These are phyloP conservation scores for Ogataea siamensis DNA, from an alignment of 805 yeast species.

Conservation along the genomic window DNA sequence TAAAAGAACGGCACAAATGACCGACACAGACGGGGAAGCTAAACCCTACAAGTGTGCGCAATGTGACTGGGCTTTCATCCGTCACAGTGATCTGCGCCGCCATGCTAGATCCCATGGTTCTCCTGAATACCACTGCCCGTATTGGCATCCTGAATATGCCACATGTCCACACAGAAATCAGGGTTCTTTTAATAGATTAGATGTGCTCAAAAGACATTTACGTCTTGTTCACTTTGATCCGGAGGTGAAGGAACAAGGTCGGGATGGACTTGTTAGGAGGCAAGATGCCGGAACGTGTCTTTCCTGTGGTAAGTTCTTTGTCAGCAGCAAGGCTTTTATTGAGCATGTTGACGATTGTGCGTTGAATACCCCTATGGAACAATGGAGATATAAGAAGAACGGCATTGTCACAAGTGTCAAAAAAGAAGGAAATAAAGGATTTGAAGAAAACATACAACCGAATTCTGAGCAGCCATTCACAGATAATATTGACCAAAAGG, in stretches of 20 bases:
- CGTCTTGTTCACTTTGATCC: conserved; percentile 65
- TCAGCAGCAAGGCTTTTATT: conserved; percentile 52
- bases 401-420: conserved; percentile 31
- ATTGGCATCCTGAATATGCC: conserved; percentile 58
- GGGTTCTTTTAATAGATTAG: conserved; percentile 71
- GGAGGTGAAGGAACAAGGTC: conserved; percentile 28
- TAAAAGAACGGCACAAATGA: conserved; percentile 19
- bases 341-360: conserved; percentile 69
- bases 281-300: conserved; percentile 69
- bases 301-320: conserved; percentile 57
- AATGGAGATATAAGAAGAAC: conserved; percentile 34
- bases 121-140: conserved; percentile 72
- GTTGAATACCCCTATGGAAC: conserved; percentile 33
- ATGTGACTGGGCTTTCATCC: conserved; percentile 69
- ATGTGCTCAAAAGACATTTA: conserved; percentile 72
- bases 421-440: conserved; percentile 23
- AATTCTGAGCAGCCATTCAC: conserved; percentile 6
- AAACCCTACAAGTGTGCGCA: conserved; percentile 41
- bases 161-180: conserved; percentile 71
- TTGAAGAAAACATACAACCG: conserved; percentile 12
- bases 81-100: conserved; percentile 67
- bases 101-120: conserved; percentile 64
- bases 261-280: conserved; percentile 30
- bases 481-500: conserved; percentile 3
- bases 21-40: conserved; percentile 21